Evolutionary conservation across 805 yeast species (phyloP).

Genomic region (Monosporozyma siamensis): DNA sequence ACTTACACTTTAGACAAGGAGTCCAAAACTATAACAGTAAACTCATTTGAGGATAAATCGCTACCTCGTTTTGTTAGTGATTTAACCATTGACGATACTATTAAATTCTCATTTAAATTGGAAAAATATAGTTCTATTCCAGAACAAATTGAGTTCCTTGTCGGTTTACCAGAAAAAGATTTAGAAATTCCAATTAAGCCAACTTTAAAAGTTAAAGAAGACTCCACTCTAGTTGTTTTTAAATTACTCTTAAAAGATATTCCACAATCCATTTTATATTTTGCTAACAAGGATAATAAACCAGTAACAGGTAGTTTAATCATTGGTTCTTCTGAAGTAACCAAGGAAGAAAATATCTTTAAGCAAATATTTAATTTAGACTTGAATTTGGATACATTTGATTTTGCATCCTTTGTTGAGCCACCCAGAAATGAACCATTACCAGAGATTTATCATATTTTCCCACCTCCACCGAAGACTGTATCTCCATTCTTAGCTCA

Average conservation of each 20-base stretch:
- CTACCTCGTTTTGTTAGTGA: conserved; percentile 1
- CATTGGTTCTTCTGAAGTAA: conserved; percentile 11
- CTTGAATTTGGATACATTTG: conserved; percentile 3
- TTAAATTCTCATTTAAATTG: conserved; percentile 18
- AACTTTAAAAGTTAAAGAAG: conserved; percentile 12
- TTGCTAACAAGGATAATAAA: conserved; percentile 11
- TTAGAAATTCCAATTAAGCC: conserved; percentile 19
- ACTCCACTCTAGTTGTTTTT: conserved; percentile 8
- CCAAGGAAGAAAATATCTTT: conserved; percentile 11
- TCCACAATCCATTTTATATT: conserved; percentile 17
- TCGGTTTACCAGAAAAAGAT: conserved; percentile 20
- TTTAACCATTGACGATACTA: conserved; percentile 8
- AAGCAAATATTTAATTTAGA: conserved; percentile 15
- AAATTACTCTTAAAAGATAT: conserved; percentile 9
- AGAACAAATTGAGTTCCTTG: conserved; percentile 18
- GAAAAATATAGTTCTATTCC: conserved; percentile 7
- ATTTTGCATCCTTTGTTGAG: conserved; percentile 6
- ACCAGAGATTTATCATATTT: conserved; percentile 57
- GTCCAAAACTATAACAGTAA: conserved; percentile 3
- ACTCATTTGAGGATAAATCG: conserved; percentile 6
- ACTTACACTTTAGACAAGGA: conserved; percentile 1
- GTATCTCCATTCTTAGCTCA: conserved; percentile 44
- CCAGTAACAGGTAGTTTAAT: conserved; percentile 17
- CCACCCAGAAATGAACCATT: conserved; percentile 34
- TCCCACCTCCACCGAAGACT: conserved; percentile 45